Conservation (phyloP, 768 basidiomycete species). For the Crepidotus variabilis region DNA sequence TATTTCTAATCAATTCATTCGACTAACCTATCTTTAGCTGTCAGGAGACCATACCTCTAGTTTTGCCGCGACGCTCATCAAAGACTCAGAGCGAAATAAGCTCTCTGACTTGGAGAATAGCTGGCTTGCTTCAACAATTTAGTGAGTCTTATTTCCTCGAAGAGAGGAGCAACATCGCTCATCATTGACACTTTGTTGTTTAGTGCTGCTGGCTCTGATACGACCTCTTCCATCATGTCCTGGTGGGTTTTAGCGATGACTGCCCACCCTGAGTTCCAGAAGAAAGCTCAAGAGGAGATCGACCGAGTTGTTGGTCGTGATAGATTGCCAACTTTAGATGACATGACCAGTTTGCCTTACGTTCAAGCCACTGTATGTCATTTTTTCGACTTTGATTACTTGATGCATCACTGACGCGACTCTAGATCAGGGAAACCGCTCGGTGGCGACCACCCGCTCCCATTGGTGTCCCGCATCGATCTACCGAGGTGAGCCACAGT, state of each 20-base stretch:
- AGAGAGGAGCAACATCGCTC: not conserved
- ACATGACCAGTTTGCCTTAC: slow-evolving; percentile 29
- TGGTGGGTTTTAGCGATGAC: slow-evolving; percentile 33
- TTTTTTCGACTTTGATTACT: not conserved
- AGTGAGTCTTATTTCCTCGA: not conserved
- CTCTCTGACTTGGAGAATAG: not conserved
- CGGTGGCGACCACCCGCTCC: slow-evolving; percentile 31
- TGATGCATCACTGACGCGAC: not conserved
- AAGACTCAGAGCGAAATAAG: not conserved
- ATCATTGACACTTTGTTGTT: not conserved
- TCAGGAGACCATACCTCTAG: not conserved
- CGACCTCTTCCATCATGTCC: slow-evolving; percentile 26
- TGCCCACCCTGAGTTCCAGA: slow-evolving; percentile 32
- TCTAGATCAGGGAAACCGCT: slow-evolving; percentile 33
- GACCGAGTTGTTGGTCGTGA: slow-evolving; percentile 25
- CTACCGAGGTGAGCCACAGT: not conserved
- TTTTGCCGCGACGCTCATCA: not conserved
- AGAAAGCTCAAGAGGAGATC: slow-evolving; percentile 35
- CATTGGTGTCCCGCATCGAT: slow-evolving; percentile 22
- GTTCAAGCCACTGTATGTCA: slow-evolving; percentile 25
- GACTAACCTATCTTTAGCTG: not conserved
- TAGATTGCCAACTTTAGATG: slow-evolving; percentile 29
- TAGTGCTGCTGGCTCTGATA: not conserved
- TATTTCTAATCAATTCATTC: too few relatives aligned
- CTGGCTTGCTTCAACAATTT: not conserved